Evolutionary conservation across 2,329 filamentous ascomycete genomes (phyloP), one percentile per base, ranked within the genome.

Genomic region (Aspergillus sojae): DNA sequence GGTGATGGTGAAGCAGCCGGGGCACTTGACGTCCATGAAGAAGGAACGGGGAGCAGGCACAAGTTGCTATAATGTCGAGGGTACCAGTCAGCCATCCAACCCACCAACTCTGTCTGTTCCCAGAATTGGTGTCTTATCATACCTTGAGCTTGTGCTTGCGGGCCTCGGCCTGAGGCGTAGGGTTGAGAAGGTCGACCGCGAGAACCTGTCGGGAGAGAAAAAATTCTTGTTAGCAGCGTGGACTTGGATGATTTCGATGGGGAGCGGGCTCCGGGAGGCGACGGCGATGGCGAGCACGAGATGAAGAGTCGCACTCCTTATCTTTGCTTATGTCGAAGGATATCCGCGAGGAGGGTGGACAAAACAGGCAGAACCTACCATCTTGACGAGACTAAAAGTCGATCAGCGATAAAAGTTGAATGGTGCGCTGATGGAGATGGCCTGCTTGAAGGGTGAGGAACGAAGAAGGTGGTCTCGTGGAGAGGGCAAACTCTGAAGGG

Each of bases 11-110:
- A 98, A 99, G 92, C 95, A 99, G 80, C 95, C 95, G 82, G 95
- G 95, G 92, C 95, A 99, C 91, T 99, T 99, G 88, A 99, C 95
- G 83, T 99, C 95, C 95, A 99, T 99, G 92, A 99, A 99, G 92
- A 98, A 99, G 75, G 94, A 98, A 83, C 95, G 93, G 79, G 95
- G 95, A 73, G 89, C 91, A 78, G 95, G 95, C 81, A 99, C 95
- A 78, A 99, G 92, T 75, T 88, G 93, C 93, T 96, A 74, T 68
- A 55, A n/a, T 7, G 19, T 41, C 52, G 11, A 10, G 19, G 14
- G 4, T n/a, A 23, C 32, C 16, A 26, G 50, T 65, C 58, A 63
- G 61, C 54, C 48, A 63, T 55, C 32, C 32, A 34, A n/a, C 39
- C 23, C 28, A 55, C 60, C 58, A 32, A 50, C 56, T 58, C 41